These are phyloP conservation scores for Trichosanthes cucumerina DNA, from an alignment of 306 rosid genomes.

Conservation along the genomic window DNA sequence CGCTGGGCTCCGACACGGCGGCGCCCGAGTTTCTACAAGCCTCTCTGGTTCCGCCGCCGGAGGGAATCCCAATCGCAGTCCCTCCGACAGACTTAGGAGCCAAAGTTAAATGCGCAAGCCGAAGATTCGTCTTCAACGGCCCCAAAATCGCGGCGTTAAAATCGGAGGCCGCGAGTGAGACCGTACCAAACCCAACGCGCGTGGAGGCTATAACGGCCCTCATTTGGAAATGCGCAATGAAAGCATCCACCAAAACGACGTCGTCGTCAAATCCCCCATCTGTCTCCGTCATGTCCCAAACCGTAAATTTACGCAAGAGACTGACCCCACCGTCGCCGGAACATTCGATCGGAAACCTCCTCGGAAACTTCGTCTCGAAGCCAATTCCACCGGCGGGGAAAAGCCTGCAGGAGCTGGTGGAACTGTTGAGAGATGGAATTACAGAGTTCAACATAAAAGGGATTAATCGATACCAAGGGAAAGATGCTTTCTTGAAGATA, in stretches of 20 bases:
- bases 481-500: background rate
- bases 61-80: background rate
- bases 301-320: conserved; percentile 24
- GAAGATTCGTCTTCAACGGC: conserved; percentile 29
- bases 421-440: background rate
- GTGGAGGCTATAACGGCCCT: conserved; percentile 29
- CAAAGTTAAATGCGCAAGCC: conserved; percentile 10
- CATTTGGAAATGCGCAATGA: conserved; percentile 38
- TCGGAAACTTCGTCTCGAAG: conserved; percentile 14
- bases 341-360: conserved; percentile 29
- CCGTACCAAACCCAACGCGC: conserved; percentile 14
- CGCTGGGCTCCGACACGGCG: background rate
- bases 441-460: background rate
- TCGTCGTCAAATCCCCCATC: background rate
- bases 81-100: background rate
- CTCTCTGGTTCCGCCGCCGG: conserved; percentile 6
- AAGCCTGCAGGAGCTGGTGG: background rate
- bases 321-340: conserved; percentile 13
- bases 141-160: conserved; percentile 22
- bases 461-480: background rate
- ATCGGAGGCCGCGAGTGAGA: conserved; percentile 6
- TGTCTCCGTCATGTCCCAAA: conserved; percentile 21
- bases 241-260: conserved; percentile 9
- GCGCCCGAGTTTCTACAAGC: conserved; percentile 12
- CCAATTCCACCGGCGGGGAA: background rate